These are phyloP conservation scores for rapeseed (Brassica napus) DNA, from an alignment of 345 rosid genomes.

Conservation along the genomic window Da-Ae NC_063446.1:2707501-2708000, in stretches of 20 bases:
- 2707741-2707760: neutral
- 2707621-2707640: neutral
- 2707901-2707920: too few species aligned
- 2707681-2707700: slow-evolving; percentile 79
- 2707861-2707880: too few species aligned
- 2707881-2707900: too few species aligned
- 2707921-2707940: neutral
- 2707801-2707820: too few species aligned
- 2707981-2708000: slow-evolving; percentile 94
- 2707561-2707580: slow-evolving; percentile 37
- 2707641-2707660: neutral
- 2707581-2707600: neutral
- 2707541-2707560: slow-evolving; percentile 98
- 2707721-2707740: slow-evolving; percentile 47
- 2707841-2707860: too few species aligned
- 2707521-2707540: slow-evolving; percentile 94
- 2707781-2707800: too few species aligned
- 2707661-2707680: slow-evolving; percentile 89
- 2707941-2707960: slow-evolving; percentile 64
- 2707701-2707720: slow-evolving; percentile 90
- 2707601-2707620: neutral
- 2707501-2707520: slow-evolving; percentile 76
- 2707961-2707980: slow-evolving; percentile 92
- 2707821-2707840: too few species aligned
- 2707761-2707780: neutral